Conservation (phyloP, 2,329 filamentous ascomycete genomes). For the Ophiocordyceps australis region DNA sequence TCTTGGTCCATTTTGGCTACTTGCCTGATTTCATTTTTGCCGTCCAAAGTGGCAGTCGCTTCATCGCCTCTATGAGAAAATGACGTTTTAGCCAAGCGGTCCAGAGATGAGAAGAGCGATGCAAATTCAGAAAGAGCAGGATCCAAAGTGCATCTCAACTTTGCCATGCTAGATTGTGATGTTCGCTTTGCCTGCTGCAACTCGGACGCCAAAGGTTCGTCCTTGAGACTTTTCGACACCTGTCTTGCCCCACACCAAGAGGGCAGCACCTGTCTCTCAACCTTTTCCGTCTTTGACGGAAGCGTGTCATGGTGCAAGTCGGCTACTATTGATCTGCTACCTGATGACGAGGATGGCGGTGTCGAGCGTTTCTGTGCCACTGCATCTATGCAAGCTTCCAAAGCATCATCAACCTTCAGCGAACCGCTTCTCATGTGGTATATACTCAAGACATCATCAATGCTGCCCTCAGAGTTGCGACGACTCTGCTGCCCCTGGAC, state of each 20-base stretch:
- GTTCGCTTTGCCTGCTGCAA: slow-evolving; percentile 1
- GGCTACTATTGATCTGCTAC: neutral
- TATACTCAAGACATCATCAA: neutral
- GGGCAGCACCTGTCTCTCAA: neutral
- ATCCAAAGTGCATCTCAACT: slow-evolving; percentile 5
- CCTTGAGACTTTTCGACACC: slow-evolving; percentile 2
- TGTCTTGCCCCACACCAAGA: neutral
- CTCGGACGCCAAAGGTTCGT: neutral
- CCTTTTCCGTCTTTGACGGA: neutral
- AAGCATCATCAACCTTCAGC: too few species aligned
- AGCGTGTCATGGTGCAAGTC: neutral
- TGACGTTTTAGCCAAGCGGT: slow-evolving; percentile 8
- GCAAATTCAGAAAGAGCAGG: slow-evolving; percentile 9
- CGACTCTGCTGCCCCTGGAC: neutral
- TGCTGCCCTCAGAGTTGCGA: neutral
- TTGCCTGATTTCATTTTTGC: neutral
- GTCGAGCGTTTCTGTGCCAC: neutral
- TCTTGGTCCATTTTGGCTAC: neutral
- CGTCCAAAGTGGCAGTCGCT: neutral
- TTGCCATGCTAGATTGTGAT: slow-evolving; percentile 3
- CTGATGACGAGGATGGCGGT: neutral
- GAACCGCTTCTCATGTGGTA: too few species aligned
- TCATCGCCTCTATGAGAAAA: slow-evolving; percentile 6
- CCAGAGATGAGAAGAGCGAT: slow-evolving; percentile 10
- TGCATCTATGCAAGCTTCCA: too few species aligned